Evolutionary conservation across 2,329 filamentous ascomycete species (phyloP), one percentile per base, ranked within the genome.

Genomic region (Basipetospora chlamydospora): DNA sequence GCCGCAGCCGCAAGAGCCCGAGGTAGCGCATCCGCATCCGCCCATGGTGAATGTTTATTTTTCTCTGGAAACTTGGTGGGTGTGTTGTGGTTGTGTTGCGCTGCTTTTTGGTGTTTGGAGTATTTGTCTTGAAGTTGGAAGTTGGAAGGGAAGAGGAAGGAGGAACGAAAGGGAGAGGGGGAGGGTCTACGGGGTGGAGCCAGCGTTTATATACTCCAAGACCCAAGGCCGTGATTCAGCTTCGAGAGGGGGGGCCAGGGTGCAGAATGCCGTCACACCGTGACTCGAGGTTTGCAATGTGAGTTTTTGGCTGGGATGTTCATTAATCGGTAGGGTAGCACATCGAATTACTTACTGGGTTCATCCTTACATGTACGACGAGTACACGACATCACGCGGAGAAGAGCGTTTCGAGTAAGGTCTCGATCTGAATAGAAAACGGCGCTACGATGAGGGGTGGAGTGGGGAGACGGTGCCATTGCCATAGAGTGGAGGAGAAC

Each of bases 1-100:
- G 47, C 60, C 60, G 50, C 60, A 63, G 48, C 49, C 47, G 49
- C 60, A 63, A 37, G 54, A 47, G 45, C 59, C 60, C 42, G 57
- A 54, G 35, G 52, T 46, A 45, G 56, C 46, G 43, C 60, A 63
- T 47, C 58, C 59, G 45, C 58, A 63, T 47, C 53, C 57, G 49
- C 50, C 49, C 60, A 63, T 63, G 46, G 41, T 61, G 49, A 51
- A 41, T 30, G 32, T n/a, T n/a, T n/a, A 34, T 42, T 41, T 33
- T 31, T 38, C 33, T 29, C 16, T 8, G 21, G 20, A 21, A 33
- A 10, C 31, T 37, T 23, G 26, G 32, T 39, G 31, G 29, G 28
- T 37, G 11, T 22, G 8, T 30, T 16, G 28, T 11, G 36, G 12
- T 13, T 26, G 7, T 26, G 16, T 28, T 35, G 21, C n/a, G 22